Conservation (phyloP, 441 rosid species). For the Gossypium laxum region DNA sequence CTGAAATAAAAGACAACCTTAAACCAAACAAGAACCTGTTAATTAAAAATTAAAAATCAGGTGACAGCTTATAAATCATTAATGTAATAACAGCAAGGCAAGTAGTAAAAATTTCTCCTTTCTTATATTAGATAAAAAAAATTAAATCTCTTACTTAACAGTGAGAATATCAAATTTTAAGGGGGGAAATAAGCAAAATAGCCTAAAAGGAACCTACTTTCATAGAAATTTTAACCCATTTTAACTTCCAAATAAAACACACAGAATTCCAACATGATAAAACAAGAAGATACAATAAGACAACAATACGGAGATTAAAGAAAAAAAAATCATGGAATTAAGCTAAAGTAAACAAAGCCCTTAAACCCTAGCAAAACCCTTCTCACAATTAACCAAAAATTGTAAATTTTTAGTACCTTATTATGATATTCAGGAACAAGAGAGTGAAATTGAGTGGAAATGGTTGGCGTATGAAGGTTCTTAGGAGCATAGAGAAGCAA, state of each 20-base stretch:
- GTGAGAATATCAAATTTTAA: neutral
- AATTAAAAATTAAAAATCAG: neutral
- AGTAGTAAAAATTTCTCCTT: neutral
- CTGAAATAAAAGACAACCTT: neutral
- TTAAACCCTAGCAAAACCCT: conserved; percentile 2
- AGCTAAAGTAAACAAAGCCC: neutral
- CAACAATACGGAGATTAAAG: neutral
- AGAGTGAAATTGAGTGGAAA: conserved; percentile 33
- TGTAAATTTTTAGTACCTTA: conserved; percentile 27
- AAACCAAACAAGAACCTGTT: neutral
- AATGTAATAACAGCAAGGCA: neutral
- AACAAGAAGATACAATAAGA: neutral
- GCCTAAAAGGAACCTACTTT: neutral
- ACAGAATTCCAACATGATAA: neutral
- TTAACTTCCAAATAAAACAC: neutral
- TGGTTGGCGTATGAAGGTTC: conserved; percentile 33
- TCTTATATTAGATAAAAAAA: neutral
- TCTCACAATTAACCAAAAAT: neutral
- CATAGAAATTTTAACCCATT: neutral
- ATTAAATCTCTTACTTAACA: neutral
- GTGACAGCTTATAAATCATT: neutral
- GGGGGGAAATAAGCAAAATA: neutral
- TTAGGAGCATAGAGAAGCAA: conserved; percentile 29
- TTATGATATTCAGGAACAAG: conserved; percentile 24
- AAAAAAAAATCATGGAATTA: neutral